A percentile compares a stretch with the other conserved stretches of the same genome.
Evolutionary conservation across 305 asterid genomes (phyloP).

Genomic region (Caryopteris hybrid): DNA sequence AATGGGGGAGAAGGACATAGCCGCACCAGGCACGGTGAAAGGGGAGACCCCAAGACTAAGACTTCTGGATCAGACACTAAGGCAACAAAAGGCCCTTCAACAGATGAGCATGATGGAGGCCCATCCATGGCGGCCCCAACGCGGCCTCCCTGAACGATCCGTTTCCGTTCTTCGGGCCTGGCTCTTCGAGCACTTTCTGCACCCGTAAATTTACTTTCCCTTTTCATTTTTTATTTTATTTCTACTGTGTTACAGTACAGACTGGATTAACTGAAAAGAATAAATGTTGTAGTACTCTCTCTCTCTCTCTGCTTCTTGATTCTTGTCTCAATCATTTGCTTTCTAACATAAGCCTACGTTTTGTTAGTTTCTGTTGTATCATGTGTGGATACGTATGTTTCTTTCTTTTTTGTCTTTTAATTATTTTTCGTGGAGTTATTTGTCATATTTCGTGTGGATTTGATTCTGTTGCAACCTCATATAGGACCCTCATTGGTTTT

Average conservation of each 20-base stretch:
- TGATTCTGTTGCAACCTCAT: constrained; percentile 28
- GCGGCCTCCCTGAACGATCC: constrained; percentile 84
- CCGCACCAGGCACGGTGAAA: constrained; percentile 46
- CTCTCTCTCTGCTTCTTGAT: constrained; percentile 6
- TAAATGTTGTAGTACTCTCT: not conserved
- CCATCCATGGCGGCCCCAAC: constrained; percentile 94
- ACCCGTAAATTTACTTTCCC: constrained; percentile 56
- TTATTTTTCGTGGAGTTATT: constrained; percentile 20
- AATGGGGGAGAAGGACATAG: constrained; percentile 58
- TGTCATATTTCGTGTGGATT: constrained; percentile 34
- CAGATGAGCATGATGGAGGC: constrained; percentile 76
- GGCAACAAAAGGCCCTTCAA: constrained; percentile 81
- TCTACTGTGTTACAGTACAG: not conserved
- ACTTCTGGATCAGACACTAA: constrained; percentile 65
- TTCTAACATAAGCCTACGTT: constrained; percentile 24
- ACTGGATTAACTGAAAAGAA: constrained; percentile 13
- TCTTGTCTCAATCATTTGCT: constrained; percentile 38
- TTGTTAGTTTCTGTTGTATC: constrained; percentile 31
- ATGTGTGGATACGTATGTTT: constrained; percentile 8
- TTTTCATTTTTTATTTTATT: not conserved
- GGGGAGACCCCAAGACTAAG: constrained; percentile 84
- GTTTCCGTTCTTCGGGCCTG: constrained; percentile 92
- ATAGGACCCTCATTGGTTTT: constrained; percentile 35
- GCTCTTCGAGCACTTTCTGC: constrained; percentile 97
- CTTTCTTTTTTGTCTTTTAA: no score